Evolutionary conservation across 2,329 filamentous ascomycete species (phyloP).

Genomic region (Amylocarpus encephaloides): DNA sequence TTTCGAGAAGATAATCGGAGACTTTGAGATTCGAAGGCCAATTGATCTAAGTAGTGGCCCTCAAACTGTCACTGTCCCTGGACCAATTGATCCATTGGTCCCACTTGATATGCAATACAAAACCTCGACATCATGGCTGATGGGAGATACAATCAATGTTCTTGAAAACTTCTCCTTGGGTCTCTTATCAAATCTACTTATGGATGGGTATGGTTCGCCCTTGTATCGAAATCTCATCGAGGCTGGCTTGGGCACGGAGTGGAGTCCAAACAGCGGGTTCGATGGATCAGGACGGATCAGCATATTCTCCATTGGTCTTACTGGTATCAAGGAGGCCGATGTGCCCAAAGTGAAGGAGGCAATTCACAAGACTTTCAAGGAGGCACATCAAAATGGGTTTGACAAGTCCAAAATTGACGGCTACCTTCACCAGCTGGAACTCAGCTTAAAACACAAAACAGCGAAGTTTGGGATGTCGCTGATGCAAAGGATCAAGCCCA

Average conservation of each 20-base stretch:
- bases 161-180: slow-evolving; percentile 84
- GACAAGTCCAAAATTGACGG: slow-evolving; percentile 88
- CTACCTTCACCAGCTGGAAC: slow-evolving; percentile 85
- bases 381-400: slow-evolving; percentile 70
- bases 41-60: slow-evolving; percentile 64
- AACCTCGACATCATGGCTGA: slow-evolving; percentile 88
- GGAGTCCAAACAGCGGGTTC: slow-evolving; percentile 90
- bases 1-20: slow-evolving; percentile 65
- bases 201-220: slow-evolving; percentile 93
- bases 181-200: slow-evolving; percentile 73
- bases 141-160: slow-evolving; percentile 74
- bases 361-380: slow-evolving; percentile 65
- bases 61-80: slow-evolving; percentile 62
- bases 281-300: slow-evolving; percentile 70
- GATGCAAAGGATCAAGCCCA: slow-evolving; percentile 79
- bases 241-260: slow-evolving; percentile 83
- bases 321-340: slow-evolving; percentile 77
- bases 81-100: slow-evolving; percentile 81
- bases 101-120: slow-evolving; percentile 85
- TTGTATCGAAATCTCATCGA: slow-evolving; percentile 86
- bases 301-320: slow-evolving; percentile 86
- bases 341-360: slow-evolving; percentile 69
- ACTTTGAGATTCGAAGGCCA: slow-evolving; percentile 69
- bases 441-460: slow-evolving; percentile 93
- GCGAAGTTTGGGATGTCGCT: slow-evolving; percentile 90